phyloP scores from a whole-genome alignment of 2,329 filamentous ascomycete species.

The Pochonia chlamydosporia region DNA sequence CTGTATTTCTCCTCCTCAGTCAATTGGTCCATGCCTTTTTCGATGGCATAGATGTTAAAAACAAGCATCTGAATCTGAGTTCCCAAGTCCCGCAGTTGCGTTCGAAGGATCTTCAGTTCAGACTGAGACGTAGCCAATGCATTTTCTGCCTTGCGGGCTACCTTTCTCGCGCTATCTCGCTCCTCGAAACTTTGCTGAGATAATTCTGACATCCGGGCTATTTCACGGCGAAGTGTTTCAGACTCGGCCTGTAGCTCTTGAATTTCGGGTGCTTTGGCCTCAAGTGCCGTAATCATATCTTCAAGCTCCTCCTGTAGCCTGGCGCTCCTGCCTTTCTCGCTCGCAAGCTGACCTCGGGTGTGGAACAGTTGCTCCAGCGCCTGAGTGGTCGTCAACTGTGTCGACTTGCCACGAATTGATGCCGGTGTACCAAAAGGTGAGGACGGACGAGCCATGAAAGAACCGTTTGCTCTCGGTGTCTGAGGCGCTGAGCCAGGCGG shows the following conservation, averaged over 20 bases:
- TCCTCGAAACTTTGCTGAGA: slow-evolving; percentile 78
- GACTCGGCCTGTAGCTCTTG: slow-evolving; percentile 80
- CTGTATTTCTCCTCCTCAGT: slow-evolving; percentile 66
- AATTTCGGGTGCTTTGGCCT: slow-evolving; percentile 81
- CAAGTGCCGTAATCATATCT: slow-evolving; percentile 77
- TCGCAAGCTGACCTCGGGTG: slow-evolving; percentile 66
- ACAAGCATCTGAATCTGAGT: slow-evolving; percentile 87
- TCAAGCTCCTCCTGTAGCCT: slow-evolving; percentile 74
- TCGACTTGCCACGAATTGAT: slow-evolving; percentile 49
- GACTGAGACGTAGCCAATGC: slow-evolving; percentile 57
- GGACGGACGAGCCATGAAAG: slow-evolving; percentile 42
- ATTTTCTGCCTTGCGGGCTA: slow-evolving; percentile 72
- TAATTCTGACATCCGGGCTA: slow-evolving; percentile 78
- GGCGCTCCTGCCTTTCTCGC: slow-evolving; percentile 67
- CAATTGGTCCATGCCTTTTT: slow-evolving; percentile 70
- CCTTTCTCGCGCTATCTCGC: slow-evolving; percentile 71
- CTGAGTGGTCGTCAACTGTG: slow-evolving; percentile 55
- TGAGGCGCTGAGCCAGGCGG: slow-evolving; percentile 48
- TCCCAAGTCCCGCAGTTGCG: slow-evolving; percentile 83
- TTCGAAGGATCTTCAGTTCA: slow-evolving; percentile 73
- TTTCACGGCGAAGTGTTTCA: slow-evolving; percentile 71
- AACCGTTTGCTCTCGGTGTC: slow-evolving; percentile 56
- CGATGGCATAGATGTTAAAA: slow-evolving; percentile 76
- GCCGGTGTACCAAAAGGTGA: slow-evolving; percentile 59
- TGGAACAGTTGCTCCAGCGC: slow-evolving; percentile 60